Evolutionary conservation across 139 green algal species (phyloP).

Genomic region (Zygnema cylindricum): DNA sequence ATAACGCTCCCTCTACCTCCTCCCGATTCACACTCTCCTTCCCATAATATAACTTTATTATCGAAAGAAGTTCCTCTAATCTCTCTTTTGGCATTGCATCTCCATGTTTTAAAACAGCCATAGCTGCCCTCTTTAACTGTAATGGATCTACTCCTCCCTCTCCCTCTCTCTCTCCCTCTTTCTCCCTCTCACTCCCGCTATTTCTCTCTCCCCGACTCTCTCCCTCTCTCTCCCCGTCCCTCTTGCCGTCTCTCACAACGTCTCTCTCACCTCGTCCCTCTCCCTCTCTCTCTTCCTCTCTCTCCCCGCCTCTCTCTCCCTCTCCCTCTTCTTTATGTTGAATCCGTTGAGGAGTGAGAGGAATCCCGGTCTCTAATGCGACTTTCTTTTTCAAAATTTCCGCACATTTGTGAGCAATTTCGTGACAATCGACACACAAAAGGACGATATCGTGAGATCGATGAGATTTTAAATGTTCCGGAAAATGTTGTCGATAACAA

Average conservation of each 20-base stretch:
- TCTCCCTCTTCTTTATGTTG: not conserved
- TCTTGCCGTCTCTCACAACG: not conserved
- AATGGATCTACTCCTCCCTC: conserved; percentile 22
- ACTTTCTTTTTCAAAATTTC: conserved; percentile 47
- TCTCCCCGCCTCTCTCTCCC: not conserved
- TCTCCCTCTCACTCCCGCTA: not conserved
- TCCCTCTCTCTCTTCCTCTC: not conserved
- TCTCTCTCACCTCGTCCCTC: not conserved
- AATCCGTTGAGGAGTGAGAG: conserved; percentile 32
- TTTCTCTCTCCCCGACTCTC: not conserved
- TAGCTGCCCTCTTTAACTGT: conserved; percentile 31
- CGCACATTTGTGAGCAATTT: conserved; percentile 51
- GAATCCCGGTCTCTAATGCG: conserved; percentile 31
- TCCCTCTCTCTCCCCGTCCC: not conserved
- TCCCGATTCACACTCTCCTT: conserved; percentile 12
- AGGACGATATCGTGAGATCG: conserved; percentile 61
- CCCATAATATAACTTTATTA: conserved; percentile 46
- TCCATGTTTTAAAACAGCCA: conserved; percentile 35
- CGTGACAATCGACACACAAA: conserved; percentile 61
- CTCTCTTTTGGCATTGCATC: conserved; percentile 28
- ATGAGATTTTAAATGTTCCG: conserved; percentile 58
- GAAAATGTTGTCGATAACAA: conserved; percentile 61
- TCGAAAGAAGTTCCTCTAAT: conserved; percentile 30
- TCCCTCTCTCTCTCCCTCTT: not conserved
- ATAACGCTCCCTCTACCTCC: conserved; percentile 17